Conservation (phyloP, 163 green algal species). For the Trebouxia gelatinosa region DNA sequence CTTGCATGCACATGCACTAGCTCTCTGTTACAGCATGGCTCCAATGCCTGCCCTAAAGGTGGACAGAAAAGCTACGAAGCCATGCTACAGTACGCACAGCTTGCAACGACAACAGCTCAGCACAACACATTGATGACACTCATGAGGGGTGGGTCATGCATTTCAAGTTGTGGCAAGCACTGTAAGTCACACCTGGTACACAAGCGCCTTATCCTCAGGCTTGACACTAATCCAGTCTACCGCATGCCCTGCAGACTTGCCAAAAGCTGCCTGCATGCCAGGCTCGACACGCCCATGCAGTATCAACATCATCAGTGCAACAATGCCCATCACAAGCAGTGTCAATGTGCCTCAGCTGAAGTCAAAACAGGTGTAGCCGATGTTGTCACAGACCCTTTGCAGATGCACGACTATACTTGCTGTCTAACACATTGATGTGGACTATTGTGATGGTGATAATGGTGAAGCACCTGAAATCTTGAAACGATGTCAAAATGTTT, state of each 20-base stretch:
- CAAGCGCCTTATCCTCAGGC: constrained; percentile 10
- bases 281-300: neutral
- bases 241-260: neutral
- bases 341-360: neutral
- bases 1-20: too few relatives aligned
- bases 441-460: neutral
- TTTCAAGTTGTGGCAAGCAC: neutral
- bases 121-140: neutral
- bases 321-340: neutral
- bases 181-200: neutral
- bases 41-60: neutral
- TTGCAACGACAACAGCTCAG: neutral
- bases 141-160: neutral
- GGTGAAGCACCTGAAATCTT: constrained; percentile 25
- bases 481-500: constrained; percentile 34
- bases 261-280: constrained; percentile 2
- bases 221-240: constrained; percentile 1
- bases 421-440: neutral
- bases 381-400: too few relatives aligned
- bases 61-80: neutral
- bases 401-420: neutral
- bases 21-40: neutral
- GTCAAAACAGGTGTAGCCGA: too few relatives aligned
- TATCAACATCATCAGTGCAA: neutral
- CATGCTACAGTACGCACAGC: neutral